Evolutionary conservation across 345 rosid species (phyloP), one percentile per base, ranked within the genome.

Genomic region (Eutrema heterophyllum): DNA sequence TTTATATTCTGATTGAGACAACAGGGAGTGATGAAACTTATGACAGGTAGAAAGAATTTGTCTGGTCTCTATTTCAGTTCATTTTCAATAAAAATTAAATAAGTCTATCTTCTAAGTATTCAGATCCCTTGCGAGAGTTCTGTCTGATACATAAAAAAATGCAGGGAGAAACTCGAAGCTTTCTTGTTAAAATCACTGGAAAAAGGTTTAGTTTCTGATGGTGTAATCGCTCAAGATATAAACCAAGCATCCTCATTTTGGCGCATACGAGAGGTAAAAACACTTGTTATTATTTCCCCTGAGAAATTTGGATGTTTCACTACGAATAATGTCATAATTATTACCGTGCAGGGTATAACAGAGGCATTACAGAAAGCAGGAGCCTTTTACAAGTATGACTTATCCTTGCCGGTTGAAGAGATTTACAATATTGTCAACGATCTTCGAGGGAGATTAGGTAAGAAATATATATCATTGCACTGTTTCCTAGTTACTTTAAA

Each of bases 81-180:
- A 3, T 29, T 29, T 29, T 3, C 1, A 9, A 2, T 9, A 40
- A 6, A 21, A 41, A 12, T 45, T 9, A 32, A 38, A 58, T 26
- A 10, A 49, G 11, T 18, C 32, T 49, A 44, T 71, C 21, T 63
- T 41, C 38, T 40, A 51, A 60, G 64, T 44, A 64, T n/a, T 57
- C 16, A 67, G 50, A 58, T 38, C 63, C 9, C 13, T 39, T 48
- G 41, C 38, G 32, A 38, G 78, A 58, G 56, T 32, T 60, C 36
- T 10, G 16, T 32, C 33, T 72, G 36, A 18, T 62, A 45, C 39
- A 65, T 30, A 16, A 48, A 72, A 46, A 18, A 40, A 46, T 78
- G 43, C 85, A 95, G 98, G 77, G 97, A 88, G 83, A 95, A 88
- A 76, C 92, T 95, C 67, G 99, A 95, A 84, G 92, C 89, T 45